Percentiles rank a stretch among this genome's conserved stretches.
phyloP scores from a whole-genome alignment of 768 basidiomycete genomes.

The Psilocybe azurescens region DNA sequence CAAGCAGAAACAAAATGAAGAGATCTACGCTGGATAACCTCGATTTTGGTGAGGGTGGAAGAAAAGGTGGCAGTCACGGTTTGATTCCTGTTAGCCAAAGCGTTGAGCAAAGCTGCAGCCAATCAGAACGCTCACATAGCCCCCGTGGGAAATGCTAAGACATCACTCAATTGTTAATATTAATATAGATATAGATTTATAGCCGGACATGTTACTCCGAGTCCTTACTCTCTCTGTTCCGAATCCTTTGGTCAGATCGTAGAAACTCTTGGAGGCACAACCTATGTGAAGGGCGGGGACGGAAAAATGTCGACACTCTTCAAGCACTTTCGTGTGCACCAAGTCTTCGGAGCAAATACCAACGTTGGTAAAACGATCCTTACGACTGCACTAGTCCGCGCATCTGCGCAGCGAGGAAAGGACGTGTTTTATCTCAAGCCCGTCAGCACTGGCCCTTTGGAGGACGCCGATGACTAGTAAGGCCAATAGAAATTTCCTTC shows the following conservation, averaged over 20 bases:
- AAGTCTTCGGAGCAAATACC: slow-evolving; percentile 95
- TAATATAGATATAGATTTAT: background rate
- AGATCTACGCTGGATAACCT: too few relatives aligned
- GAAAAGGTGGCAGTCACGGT: too few relatives aligned
- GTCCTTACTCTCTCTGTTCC: background rate
- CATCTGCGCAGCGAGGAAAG: slow-evolving; percentile 62
- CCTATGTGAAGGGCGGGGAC: background rate
- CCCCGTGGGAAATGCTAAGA: too few relatives aligned
- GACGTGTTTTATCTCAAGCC: slow-evolving; percentile 83
- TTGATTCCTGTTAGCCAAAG: too few relatives aligned
- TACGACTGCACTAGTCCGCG: slow-evolving; percentile 81
- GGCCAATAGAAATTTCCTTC: slow-evolving; percentile 18
- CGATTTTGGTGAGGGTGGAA: too few relatives aligned
- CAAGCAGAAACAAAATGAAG: too few relatives aligned
- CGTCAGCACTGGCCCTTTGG: slow-evolving; percentile 82
- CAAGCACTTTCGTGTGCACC: slow-evolving; percentile 84
- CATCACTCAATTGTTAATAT: too few relatives aligned
- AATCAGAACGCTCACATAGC: too few relatives aligned
- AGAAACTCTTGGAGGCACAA: background rate
- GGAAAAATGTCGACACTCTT: slow-evolving; percentile 79
- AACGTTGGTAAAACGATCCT: slow-evolving; percentile 95
- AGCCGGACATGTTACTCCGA: background rate
- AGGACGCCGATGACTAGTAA: slow-evolving; percentile 87
- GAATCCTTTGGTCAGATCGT: background rate
- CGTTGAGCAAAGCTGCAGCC: too few relatives aligned